Evolutionary conservation across 805 yeast species (phyloP).

Genomic region (Ogataea trehalophila): DNA sequence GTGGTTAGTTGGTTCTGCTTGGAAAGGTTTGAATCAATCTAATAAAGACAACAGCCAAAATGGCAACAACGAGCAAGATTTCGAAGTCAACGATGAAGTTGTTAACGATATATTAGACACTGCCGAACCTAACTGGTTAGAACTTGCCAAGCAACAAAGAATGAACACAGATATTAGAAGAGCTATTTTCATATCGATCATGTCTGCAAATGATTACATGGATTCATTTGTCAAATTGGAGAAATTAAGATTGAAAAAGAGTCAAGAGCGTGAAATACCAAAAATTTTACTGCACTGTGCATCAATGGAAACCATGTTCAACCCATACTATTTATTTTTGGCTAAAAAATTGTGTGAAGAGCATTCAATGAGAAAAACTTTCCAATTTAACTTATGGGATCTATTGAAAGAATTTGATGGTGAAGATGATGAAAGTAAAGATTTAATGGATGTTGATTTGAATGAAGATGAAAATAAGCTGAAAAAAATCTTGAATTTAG

Average conservation of each 20-base stretch:
- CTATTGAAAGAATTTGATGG: constrained; percentile 65
- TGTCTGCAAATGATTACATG: constrained; percentile 90
- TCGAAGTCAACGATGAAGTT: constrained; percentile 37
- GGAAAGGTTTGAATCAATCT: constrained; percentile 63
- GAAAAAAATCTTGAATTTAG: constrained; percentile 62
- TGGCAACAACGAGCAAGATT: constrained; percentile 5
- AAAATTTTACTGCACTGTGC: constrained; percentile 82
- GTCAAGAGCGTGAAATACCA: constrained; percentile 86
- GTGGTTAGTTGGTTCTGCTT: constrained; percentile 99
- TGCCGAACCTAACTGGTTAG: constrained; percentile 84
- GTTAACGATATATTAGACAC: constrained; percentile 60
- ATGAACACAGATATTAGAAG: constrained; percentile 96
- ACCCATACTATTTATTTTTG: constrained; percentile 83
- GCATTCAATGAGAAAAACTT: constrained; percentile 72
- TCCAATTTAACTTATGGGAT: constrained; percentile 91
- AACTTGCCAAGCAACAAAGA: constrained; percentile 76
- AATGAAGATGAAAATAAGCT: constrained; percentile 55
- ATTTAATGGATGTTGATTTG: constrained; percentile 26
- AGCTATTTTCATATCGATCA: constrained; percentile 87
- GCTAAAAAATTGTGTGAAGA: constrained; percentile 73
- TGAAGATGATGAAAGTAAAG: constrained; percentile 30
- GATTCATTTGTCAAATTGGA: constrained; percentile 83
- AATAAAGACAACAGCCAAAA: constrained; percentile 7
- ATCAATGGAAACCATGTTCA: constrained; percentile 73
- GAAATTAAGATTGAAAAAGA: constrained; percentile 68